Conservation (phyloP, 495 filamentous ascomycete species). For the Echria macrotheca region DNA sequence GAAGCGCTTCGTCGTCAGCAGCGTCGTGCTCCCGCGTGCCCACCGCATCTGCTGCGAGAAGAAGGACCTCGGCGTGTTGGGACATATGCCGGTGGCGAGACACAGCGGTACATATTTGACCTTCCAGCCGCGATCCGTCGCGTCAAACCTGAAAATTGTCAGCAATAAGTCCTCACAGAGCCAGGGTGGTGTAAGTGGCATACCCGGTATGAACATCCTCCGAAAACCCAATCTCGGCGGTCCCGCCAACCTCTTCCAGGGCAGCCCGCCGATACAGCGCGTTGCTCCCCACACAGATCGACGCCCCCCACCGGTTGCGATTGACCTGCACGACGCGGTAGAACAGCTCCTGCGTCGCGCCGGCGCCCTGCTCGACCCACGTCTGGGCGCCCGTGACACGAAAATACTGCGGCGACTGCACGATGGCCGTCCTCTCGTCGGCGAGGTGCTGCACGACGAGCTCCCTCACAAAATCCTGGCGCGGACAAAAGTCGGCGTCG, state of each 20-base stretch:
- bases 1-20: slow-evolving; percentile 28
- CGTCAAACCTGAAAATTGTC: slow-evolving; percentile 17
- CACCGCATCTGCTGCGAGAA: slow-evolving; percentile 34
- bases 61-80: slow-evolving; percentile 30
- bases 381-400: slow-evolving; percentile 28
- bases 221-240: slow-evolving; percentile 31
- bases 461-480: slow-evolving; percentile 25
- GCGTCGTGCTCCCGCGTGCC: slow-evolving; percentile 28
- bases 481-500: slow-evolving; percentile 31
- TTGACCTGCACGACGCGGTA: slow-evolving; percentile 33
- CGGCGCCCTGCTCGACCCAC: slow-evolving; percentile 32
- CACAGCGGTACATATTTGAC: slow-evolving; percentile 31
- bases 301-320: slow-evolving; percentile 27
- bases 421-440: slow-evolving; percentile 26
- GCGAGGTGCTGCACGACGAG: slow-evolving; percentile 28
- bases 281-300: slow-evolving; percentile 31
- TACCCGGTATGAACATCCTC: slow-evolving; percentile 33
- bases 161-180: neutral
- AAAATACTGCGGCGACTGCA: slow-evolving; percentile 29
- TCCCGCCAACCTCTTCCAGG: slow-evolving; percentile 25
- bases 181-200: too few relatives aligned
- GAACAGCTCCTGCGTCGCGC: slow-evolving; percentile 31
- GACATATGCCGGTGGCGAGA: slow-evolving; percentile 30
- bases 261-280: slow-evolving; percentile 25
- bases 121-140: slow-evolving; percentile 31